Conservation (phyloP, 805 yeast genomes). For the Cyberlindnera petersonii region DNA sequence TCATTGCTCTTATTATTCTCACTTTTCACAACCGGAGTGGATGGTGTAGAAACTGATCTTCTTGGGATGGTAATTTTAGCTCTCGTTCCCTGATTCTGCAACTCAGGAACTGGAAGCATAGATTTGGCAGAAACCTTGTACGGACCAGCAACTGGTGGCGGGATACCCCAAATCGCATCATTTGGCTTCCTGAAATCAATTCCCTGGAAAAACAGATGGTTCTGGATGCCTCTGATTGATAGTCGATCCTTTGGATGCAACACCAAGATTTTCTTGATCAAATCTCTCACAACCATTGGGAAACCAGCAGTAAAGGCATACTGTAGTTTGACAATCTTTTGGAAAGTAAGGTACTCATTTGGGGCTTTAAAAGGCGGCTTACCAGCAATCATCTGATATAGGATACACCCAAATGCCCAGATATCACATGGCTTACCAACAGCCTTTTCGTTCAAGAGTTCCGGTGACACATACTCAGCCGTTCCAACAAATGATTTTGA, state of each 20-base stretch:
- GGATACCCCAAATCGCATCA: conserved; percentile 51
- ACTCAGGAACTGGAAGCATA: conserved; percentile 69
- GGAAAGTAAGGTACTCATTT: conserved; percentile 77
- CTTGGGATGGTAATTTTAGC: conserved; percentile 25
- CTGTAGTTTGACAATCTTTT: conserved; percentile 74
- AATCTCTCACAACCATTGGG: conserved; percentile 67
- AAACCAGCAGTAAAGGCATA: conserved; percentile 84
- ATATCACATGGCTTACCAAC: conserved; percentile 92
- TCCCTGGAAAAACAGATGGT: conserved; percentile 58
- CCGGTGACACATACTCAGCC: conserved; percentile 83
- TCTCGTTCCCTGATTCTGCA: conserved; percentile 19
- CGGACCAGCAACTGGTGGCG: conserved; percentile 65
- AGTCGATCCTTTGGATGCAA: conserved; percentile 62
- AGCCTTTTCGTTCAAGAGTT: conserved; percentile 65
- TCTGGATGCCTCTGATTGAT: conserved; percentile 51
- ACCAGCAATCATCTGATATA: conserved; percentile 94
- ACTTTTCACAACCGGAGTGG: conserved; percentile 17
- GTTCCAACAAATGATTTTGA: conserved; percentile 85
- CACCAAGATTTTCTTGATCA: conserved; percentile 64
- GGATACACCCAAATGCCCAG: conserved; percentile 98
- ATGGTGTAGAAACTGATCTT: conserved; percentile 23
- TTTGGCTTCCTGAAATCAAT: conserved; percentile 49
- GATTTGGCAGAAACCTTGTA: conserved; percentile 73
- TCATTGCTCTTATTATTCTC: conserved; percentile 8
- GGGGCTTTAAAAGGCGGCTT: conserved; percentile 84